phyloP scores from a whole-genome alignment of 192 early-diverging fungal genomes.

The Dissophora globulifera region DNA sequence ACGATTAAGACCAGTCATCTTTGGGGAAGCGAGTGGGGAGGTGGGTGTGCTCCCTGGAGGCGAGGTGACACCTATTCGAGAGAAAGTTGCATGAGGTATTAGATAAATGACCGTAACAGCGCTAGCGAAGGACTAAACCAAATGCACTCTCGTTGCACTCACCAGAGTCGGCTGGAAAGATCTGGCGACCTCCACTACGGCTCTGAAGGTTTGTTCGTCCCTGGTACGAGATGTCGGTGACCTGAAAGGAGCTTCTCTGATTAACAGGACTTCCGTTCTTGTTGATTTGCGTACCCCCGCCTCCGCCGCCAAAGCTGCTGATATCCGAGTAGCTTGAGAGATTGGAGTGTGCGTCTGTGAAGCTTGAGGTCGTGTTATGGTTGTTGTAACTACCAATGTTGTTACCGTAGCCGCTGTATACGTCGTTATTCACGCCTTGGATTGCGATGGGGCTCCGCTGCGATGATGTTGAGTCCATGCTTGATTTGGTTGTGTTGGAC shows the following conservation, averaged over 20 bases:
- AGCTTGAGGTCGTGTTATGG: slow-evolving; percentile 14
- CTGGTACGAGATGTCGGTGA: no score
- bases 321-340: slow-evolving; percentile 23
- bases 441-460: slow-evolving; percentile 10
- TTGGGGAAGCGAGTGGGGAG: background rate
- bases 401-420: background rate
- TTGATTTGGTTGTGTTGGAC: background rate
- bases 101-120: no score
- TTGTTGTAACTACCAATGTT: no score
- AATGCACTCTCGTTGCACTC: no score
- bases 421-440: background rate
- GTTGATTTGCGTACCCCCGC: background rate
- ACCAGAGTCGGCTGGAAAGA: background rate
- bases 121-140: no score
- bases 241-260: background rate
- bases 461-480: background rate
- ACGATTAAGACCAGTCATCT: background rate
- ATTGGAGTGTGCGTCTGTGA: slow-evolving; percentile 4
- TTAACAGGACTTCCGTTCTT: background rate
- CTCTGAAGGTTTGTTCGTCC: slow-evolving; percentile 4
- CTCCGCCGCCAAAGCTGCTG: background rate
- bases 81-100: no score
- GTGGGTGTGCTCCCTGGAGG: background rate
- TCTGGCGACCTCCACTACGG: background rate
- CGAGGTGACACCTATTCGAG: background rate